Evolutionary conservation across 768 basidiomycete species (phyloP).

Genomic region (Calocera cornea): DNA sequence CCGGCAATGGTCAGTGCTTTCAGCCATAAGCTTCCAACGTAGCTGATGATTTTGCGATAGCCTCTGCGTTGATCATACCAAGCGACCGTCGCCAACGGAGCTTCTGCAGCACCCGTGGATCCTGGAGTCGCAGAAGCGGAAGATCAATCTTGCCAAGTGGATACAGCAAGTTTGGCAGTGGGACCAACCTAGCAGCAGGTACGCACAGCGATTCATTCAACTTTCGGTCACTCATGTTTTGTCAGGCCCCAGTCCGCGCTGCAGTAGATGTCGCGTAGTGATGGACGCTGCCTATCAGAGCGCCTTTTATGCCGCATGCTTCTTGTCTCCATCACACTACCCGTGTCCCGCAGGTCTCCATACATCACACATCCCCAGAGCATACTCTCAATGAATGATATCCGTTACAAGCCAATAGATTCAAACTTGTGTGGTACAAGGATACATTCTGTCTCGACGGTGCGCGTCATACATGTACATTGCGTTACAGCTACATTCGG

Average conservation of each 20-base stretch:
- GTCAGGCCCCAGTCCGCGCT: not conserved
- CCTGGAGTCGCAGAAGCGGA: constrained; percentile 55
- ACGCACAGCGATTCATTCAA: not conserved
- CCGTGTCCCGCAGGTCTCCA: not conserved
- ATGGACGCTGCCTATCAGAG: not conserved
- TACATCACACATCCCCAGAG: not conserved
- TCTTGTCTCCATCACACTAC: not conserved
- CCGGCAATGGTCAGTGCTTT: constrained; percentile 56
- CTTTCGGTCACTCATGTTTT: not conserved
- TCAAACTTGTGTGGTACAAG: too few relatives aligned
- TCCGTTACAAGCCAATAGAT: not conserved
- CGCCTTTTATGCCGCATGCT: not conserved
- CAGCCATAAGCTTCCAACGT: not conserved
- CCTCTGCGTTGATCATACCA: constrained; percentile 50
- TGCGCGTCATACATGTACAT: too few relatives aligned
- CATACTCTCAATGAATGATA: constrained; percentile 6
- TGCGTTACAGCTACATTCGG: too few relatives aligned
- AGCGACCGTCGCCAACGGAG: constrained; percentile 68
- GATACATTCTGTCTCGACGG: too few relatives aligned
- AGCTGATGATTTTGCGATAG: constrained; percentile 27
- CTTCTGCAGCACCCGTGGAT: constrained; percentile 82
- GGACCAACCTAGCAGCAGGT: not conserved
- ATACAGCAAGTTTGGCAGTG: constrained; percentile 70
- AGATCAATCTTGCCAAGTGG: constrained; percentile 83
- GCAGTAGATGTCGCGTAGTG: not conserved